phyloP scores from a whole-genome alignment of 2,329 filamentous ascomycete genomes.

The Pseudogymnoascus sp. region DNA sequence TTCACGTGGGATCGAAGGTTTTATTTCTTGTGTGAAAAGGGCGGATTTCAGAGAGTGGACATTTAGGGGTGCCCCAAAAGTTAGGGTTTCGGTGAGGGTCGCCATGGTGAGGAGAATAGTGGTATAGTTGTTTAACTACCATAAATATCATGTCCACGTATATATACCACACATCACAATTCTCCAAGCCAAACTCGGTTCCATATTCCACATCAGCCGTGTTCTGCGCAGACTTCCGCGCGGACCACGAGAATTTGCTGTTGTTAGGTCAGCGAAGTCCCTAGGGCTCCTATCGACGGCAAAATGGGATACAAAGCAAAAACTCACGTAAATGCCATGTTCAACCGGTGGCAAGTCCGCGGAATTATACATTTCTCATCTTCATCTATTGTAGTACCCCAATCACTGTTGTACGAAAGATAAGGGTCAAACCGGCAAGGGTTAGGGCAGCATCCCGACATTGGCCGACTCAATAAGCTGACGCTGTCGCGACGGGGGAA shows the following conservation, averaged over 20 bases:
- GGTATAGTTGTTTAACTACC: background rate
- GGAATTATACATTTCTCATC: conserved; percentile 3
- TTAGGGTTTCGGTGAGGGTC: background rate
- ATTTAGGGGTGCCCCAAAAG: background rate
- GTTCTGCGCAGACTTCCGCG: background rate
- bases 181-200: background rate
- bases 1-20: background rate
- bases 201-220: background rate
- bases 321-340: background rate
- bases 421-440: background rate
- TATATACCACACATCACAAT: background rate
- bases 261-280: background rate
- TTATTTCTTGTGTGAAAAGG: background rate
- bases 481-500: background rate
- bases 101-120: background rate
- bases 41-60: background rate
- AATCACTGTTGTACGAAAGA: background rate
- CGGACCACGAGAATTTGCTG: background rate
- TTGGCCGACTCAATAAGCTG: background rate
- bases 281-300: background rate
- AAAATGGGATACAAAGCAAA: background rate
- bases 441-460: background rate
- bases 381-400: background rate
- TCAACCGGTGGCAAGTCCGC: background rate
- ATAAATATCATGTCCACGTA: background rate